Percentiles rank a stretch among this genome's conserved stretches.
Evolutionary conservation across 1,284 basidiomycete species (phyloP).

Genomic region (Paramarasmius palmivorus): DNA sequence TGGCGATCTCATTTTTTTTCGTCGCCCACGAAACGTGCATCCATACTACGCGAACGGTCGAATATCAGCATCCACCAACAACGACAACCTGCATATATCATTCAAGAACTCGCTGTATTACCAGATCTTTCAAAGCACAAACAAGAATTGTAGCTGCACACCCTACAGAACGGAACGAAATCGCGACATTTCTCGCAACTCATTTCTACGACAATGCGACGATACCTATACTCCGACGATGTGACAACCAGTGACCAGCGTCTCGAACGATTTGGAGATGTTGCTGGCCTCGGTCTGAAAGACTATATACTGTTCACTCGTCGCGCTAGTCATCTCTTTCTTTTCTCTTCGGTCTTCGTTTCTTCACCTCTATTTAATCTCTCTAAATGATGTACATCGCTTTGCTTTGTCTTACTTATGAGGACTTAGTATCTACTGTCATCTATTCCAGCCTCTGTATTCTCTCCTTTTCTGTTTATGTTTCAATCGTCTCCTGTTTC

Average conservation of each 20-base stretch:
- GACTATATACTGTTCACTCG: too few relatives aligned
- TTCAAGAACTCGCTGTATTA: too few relatives aligned
- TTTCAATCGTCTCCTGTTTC: background rate
- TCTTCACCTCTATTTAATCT: background rate
- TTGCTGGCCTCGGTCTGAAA: too few relatives aligned
- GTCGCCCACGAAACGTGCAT: background rate
- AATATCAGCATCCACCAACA: too few relatives aligned
- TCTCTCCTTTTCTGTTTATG: constrained; percentile 16
- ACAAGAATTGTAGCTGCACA: too few relatives aligned
- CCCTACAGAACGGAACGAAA: too few relatives aligned
- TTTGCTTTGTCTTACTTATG: constrained; percentile 7
- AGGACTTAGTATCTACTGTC: background rate
- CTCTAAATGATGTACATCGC: constrained; percentile 6
- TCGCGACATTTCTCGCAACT: constrained; percentile 11
- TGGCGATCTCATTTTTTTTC: too few relatives aligned
- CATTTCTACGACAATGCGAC: background rate
- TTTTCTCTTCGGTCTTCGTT: background rate
- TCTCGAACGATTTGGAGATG: too few relatives aligned
- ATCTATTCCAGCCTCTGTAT: constrained; percentile 1
- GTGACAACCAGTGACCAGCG: constrained; percentile 12
- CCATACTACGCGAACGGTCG: too few relatives aligned
- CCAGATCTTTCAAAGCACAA: too few relatives aligned
- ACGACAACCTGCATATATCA: too few relatives aligned
- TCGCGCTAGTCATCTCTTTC: background rate
- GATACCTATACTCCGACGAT: background rate